Conservation (phyloP, 2,329 filamentous ascomycete species). For the Daldinia eschscholtzii region DNA sequence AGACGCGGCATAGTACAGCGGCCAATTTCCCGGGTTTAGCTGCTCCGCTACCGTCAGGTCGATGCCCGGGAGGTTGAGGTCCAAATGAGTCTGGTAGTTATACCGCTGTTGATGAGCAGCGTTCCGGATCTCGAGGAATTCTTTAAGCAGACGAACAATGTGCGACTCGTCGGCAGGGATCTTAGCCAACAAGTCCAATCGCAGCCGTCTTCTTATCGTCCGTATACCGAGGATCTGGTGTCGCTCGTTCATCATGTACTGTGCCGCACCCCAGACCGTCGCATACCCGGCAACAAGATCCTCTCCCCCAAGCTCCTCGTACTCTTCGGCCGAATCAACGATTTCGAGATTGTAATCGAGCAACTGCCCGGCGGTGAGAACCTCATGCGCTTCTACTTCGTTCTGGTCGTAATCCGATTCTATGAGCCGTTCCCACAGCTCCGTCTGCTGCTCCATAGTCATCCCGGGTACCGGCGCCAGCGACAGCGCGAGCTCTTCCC, state of each 20-base stretch:
- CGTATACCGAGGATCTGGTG: neutral
- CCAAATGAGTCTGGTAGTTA: neutral
- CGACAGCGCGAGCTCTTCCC: neutral
- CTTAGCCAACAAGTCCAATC: neutral
- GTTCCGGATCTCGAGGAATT: constrained; percentile 1
- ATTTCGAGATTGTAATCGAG: neutral
- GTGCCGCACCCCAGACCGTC: neutral
- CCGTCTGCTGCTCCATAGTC: neutral
- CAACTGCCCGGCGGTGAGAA: neutral
- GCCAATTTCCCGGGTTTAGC: neutral
- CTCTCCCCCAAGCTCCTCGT: neutral
- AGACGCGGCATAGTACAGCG: neutral
- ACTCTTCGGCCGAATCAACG: neutral
- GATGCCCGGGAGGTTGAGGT: neutral
- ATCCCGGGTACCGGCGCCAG: neutral
- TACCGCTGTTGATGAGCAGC: neutral
- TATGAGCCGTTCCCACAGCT: neutral
- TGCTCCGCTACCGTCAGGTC: too few species aligned
- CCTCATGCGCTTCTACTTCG: neutral
- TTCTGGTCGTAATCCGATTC: neutral
- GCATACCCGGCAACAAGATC: neutral
- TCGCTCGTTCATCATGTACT: neutral
- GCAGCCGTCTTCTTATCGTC: constrained; percentile 8
- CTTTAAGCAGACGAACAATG: neutral
- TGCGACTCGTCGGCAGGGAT: neutral